Conservation (phyloP, 2,329 filamentous ascomycete genomes). For the Thelonectria blattea region DNA sequence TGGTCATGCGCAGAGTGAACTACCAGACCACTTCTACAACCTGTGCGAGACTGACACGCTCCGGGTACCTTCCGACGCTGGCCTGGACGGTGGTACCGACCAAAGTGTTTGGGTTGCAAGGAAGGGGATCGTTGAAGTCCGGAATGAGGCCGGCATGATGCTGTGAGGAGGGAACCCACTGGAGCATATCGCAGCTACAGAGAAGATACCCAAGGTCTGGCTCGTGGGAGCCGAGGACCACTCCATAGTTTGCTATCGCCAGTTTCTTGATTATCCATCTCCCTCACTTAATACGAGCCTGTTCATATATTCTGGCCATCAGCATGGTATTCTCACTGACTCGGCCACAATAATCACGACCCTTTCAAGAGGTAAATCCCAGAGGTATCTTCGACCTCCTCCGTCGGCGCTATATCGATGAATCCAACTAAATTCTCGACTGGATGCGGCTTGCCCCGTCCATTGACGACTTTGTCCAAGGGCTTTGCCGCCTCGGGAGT, state of each 20-base stretch:
- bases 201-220: slow-evolving; percentile 37
- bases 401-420: background rate
- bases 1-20: background rate
- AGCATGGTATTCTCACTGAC: too few relatives aligned
- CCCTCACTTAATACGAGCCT: too few relatives aligned
- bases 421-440: background rate
- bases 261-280: too few relatives aligned
- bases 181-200: slow-evolving; percentile 36
- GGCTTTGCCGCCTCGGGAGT: background rate
- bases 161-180: slow-evolving; percentile 39
- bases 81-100: slow-evolving; percentile 28
- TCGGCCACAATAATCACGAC: too few relatives aligned
- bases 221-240: slow-evolving; percentile 24
- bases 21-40: background rate
- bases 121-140: slow-evolving; percentile 34
- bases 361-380: background rate
- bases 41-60: slow-evolving; percentile 3
- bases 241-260: too few relatives aligned
- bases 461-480: background rate
- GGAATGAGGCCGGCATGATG: slow-evolving; percentile 41
- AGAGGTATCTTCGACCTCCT: background rate
- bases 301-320: too few relatives aligned
- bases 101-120: slow-evolving; percentile 30
- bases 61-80: slow-evolving; percentile 6
- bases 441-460: background rate